Evolutionary conservation across 345 rosid genomes (phyloP).

Genomic region (Eucalyptus marginata): DNA sequence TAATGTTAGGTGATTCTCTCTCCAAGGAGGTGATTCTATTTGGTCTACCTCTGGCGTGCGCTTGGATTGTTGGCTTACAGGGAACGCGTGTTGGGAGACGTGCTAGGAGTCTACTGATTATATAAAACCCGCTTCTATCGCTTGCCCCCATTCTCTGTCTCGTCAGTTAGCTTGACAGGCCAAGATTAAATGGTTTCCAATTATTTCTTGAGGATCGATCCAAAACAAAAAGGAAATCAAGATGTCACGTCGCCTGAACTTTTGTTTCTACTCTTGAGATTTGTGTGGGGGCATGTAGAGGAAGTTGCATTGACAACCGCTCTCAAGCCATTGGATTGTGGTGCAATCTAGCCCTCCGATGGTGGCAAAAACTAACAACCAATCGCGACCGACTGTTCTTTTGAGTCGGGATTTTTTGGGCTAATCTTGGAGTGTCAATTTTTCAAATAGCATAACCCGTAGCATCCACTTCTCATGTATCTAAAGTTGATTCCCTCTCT

Average conservation of each 20-base stretch:
- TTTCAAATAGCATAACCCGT: not conserved
- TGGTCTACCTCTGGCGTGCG: not conserved
- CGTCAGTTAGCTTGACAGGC: not conserved
- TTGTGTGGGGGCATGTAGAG: not conserved
- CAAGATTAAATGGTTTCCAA: not conserved
- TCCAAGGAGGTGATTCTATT: not conserved
- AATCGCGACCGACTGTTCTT: not conserved
- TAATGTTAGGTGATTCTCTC: not conserved
- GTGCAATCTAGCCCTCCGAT: not conserved
- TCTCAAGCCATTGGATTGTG: not conserved
- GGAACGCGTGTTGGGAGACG: not conserved
- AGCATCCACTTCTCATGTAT: not conserved
- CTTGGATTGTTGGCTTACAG: not conserved
- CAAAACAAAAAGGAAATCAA: not conserved
- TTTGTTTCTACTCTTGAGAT: not conserved
- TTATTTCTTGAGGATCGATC: not conserved
- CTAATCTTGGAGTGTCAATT: not conserved
- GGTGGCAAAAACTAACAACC: not conserved
- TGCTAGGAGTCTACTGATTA: not conserved
- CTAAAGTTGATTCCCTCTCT: not conserved
- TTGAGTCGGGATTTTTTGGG: not conserved
- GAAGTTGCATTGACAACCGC: not conserved
- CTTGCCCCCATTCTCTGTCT: not conserved
- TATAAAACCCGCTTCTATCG: not conserved
- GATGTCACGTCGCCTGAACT: not conserved